Evolutionary conservation across 225 moss, liverwort and hornwort species (phyloP), one percentile per base, ranked within the genome.

Genomic region (Straminergon stramineum): DNA sequence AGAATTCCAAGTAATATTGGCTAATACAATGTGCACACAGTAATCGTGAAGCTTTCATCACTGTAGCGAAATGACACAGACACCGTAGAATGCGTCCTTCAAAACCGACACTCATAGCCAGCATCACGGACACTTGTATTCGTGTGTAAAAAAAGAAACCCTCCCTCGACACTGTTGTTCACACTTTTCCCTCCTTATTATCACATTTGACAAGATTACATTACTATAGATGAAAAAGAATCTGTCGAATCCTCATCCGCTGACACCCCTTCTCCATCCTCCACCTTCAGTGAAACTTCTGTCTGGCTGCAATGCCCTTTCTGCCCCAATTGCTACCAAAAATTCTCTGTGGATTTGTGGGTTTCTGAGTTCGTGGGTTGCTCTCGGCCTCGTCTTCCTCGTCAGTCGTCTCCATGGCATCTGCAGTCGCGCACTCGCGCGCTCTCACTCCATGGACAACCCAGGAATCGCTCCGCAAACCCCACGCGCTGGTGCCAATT

Each of bases 381-480:
- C 43, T 30, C 80, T 64, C 70, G 30, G 10, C 63, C 53, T 23
- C 84, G 10, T 39, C 52, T 30, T 84, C 60, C 53, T 39, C 45
- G 53, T 85, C 84, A 27, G 11, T 20, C 71, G 15, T 83, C 63
- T 87, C 63, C 81, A 93, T 91, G 91, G 93, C 93, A 20, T 88
- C 93, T 48, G 90, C 75, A 22, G 91, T 85, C 27, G 92, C 87
- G 87, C 89, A 79, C 53, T 86, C 89, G 60, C 80, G 92, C 90
- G 66, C 85, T n/a, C 69, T 91, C 84, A 77, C 88, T 9, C 79
- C 91, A 67, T 85, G 91, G 87, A 75, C 82, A 24, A 31, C 62
- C 32, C 88, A 60, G 32, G 85, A 89, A 65, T 41, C 85, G 11
- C 43, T n/a, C 48, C 64, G 48, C 17, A 87, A 85, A 65, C 90